These are phyloP conservation scores for Penicillium bialowiezense DNA, from an alignment of 495 filamentous ascomycete species.

Conservation along the genomic window DNA sequence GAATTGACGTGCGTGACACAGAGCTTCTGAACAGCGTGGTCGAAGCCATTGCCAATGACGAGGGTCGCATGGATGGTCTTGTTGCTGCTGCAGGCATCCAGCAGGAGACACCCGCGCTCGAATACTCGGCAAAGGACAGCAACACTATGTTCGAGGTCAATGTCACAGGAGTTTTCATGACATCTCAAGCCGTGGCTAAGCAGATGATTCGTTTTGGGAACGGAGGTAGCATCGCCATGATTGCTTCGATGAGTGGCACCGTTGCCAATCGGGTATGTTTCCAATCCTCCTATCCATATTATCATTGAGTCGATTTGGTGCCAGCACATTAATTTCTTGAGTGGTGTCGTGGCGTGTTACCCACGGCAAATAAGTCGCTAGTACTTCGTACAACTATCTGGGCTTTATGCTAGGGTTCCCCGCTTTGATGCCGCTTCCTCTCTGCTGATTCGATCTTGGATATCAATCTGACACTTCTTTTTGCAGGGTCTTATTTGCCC, in stretches of 20 bases:
- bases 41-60: conserved; percentile 62
- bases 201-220: conserved; percentile 74
- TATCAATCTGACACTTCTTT: not conserved
- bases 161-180: conserved; percentile 75
- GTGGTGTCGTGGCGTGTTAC: not conserved
- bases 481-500: conserved; percentile 65
- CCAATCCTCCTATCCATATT: conserved; percentile 4
- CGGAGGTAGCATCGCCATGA: conserved; percentile 68
- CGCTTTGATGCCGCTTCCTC: not conserved
- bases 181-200: conserved; percentile 65
- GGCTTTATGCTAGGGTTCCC: not conserved
- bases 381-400: not conserved
- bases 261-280: conserved; percentile 61
- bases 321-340: not conserved
- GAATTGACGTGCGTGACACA: conserved; percentile 81
- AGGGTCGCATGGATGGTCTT: conserved; percentile 72
- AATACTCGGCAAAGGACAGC: conserved; percentile 65
- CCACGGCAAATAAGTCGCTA: not conserved
- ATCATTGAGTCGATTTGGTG: not conserved
- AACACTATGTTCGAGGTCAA: conserved; percentile 73
- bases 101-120: conserved; percentile 65
- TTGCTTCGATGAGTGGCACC: conserved; percentile 71
- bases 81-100: conserved; percentile 77
- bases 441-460: not conserved
- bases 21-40: conserved; percentile 64